phyloP scores from a whole-genome alignment of 2,329 filamentous ascomycete species.

The Arthrobotrys pseudoclavata region DNA sequence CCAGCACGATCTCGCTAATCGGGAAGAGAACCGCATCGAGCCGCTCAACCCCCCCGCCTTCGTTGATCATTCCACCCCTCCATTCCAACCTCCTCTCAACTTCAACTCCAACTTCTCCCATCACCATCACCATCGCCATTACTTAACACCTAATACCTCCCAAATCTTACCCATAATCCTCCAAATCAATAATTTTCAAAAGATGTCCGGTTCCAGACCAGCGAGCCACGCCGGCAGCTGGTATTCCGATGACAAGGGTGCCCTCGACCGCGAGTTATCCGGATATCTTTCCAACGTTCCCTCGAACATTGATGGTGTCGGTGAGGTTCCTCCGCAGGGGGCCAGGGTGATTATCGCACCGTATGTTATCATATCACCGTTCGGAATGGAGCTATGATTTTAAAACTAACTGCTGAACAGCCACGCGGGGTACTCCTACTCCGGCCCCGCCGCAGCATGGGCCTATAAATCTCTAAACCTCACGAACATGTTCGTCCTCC shows the following conservation, averaged over 20 bases:
- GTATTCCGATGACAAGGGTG: constrained; percentile 77
- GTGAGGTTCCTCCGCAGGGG: constrained; percentile 65
- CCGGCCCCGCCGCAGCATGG: constrained; percentile 91
- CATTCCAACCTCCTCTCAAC: not conserved
- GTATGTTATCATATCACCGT: constrained; percentile 69
- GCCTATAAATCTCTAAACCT: constrained; percentile 92
- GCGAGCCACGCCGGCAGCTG: constrained; percentile 88
- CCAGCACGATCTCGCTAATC: constrained; percentile 44
- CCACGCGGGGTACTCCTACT: constrained; percentile 94
- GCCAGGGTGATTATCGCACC: constrained; percentile 92
- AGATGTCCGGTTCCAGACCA: constrained; percentile 38
- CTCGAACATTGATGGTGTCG: constrained; percentile 74
- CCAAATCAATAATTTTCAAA: not conserved
- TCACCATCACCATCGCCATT: not conserved
- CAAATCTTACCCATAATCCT: too few species aligned
- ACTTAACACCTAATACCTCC: too few species aligned
- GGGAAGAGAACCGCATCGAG: not conserved
- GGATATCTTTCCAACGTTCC: constrained; percentile 81
- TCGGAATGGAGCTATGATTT: constrained; percentile 52
- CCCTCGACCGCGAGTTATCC: constrained; percentile 79
- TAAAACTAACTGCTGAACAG: constrained; percentile 68
- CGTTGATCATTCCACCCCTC: not conserved
- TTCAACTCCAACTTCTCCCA: not conserved
- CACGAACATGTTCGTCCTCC: constrained; percentile 75
- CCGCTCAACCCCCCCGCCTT: not conserved